Base-by-base conservation (phyloP, 352 stramenopile genomes). In the Globisporangium alternatum region DNA sequence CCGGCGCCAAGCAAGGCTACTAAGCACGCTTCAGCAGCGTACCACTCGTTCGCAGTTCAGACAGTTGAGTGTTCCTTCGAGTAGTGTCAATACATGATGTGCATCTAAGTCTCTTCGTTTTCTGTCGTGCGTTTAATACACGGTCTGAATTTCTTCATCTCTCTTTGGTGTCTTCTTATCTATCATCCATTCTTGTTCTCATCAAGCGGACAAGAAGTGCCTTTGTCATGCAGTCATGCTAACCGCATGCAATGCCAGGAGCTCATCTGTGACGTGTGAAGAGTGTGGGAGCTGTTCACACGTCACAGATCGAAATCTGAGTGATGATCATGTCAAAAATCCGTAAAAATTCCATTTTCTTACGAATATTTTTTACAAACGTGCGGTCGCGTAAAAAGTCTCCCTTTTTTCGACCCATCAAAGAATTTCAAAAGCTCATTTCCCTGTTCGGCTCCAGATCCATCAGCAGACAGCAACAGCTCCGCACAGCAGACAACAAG, bases 1-100 rank as follows among this genome's bases (percentile, higher is more conserved):
- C 41, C 28, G 56, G 56, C 30, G 37, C 55, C 22, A 60, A 60
- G 55, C 55, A 60, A 43, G 31, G 56, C 33, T 63, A 63, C 56
- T 63, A 45, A 63, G 33, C 41, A 28, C 30, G 19, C 43, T 47
- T 28, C 43, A 25, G 19, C 43, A 54, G 44, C 21, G 56, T 55
- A 35, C 47, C 10, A 33, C 22, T 54, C 47, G 22, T 21, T 54
- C 30, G 47, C 13, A 33, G 28, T 19, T 35, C 47, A 35, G 47
- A 54, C 22, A 22, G 47, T 5, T n/a, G 45, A 17, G 22, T 21
- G 22, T 4, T 35, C 9, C 22, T 35, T 22, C 28, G 12, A 33
- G 22, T 54, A 33, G 10, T 35, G 30, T 22, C 4, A 62, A 47
- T 56, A 47, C 56, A 63, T 63, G 43, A 10, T 51, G 37, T 60